Base-by-base conservation (phyloP, 2,329 filamentous ascomycete species). In the Diaporthe australafricana region DNA sequence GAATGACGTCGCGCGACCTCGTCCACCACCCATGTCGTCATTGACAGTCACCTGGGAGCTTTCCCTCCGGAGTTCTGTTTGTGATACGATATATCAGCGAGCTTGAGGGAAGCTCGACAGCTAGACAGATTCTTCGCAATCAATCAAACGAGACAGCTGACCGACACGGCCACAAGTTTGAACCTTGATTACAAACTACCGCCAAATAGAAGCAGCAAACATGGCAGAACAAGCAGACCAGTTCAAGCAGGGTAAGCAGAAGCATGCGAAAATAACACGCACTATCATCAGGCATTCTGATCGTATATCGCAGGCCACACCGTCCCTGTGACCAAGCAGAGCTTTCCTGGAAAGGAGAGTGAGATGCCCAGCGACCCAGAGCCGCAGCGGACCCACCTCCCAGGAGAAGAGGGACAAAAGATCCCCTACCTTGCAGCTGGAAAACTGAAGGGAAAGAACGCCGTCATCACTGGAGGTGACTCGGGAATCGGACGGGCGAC, bases 381-480 rank as follows among this genome's bases (percentile, higher is more conserved):
- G 89, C 70, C 74, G n/a, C 52, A 73, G 69, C 47, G 52, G 22
- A 73, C 73, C 22, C 55, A 42, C 42, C 71, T 74, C 7, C 73
- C 73, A 8, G 70, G 70, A 17, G 87, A 88, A 22, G 89, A 92
- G 72, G 91, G 92, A 47, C 89, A 90, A 16, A 91, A 89, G 76
- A 89, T 93, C 77, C 87, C 87, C 60, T 96, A 96, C 84, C 90
- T 91, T 78, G 89, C 92, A 5, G 92, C 93, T 1, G 91, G 90
- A 62, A 97, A 96, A 83, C 88, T 96, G 8, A 82, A 89, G 77
- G 93, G 90, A 74, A 93, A 92, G 81, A 93, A 90, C 72, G 93
- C 93, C 9, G 82, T 96, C 71, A 96, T 96, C 77, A 96, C 94
- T 0, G 93, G 93, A 20, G 94, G 94, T 4, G 93, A 96, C 81